Base-by-base conservation (phyloP, 2,329 filamentous ascomycete genomes). In the Fusarium haematococcum region DNA sequence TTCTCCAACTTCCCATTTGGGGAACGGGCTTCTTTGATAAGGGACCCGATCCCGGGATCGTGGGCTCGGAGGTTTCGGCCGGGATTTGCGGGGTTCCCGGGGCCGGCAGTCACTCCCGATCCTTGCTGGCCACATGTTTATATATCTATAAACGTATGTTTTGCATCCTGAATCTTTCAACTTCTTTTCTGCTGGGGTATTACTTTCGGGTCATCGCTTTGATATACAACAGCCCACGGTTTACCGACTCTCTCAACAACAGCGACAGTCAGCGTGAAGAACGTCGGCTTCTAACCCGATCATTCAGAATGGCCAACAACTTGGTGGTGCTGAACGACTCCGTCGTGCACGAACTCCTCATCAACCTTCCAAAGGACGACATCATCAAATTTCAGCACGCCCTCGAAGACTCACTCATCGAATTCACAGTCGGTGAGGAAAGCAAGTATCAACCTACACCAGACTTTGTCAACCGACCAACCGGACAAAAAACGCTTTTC, bases 401-500 rank as follows among this genome's bases (percentile, higher is more conserved):
- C 5, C 48, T 79, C 1, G 67, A 67, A 13, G 52, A 73, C 1
- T 65, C 75, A 16, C 63, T 79, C 3, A 14, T 69, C 4, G 43
- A 73, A 6, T 75, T 75, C 48, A 73, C 77, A 3, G 67, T 73
- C 4, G 67, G 56, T 7, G 52, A 59, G 1, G 77, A 79, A 41
- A 41, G 69, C 1, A 14, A 69, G 50, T 79, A 73, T n/a, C 78
- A 79, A 7, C 78, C 74, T 18, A 50, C 45, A 0, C 69, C 75
- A 6, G 67, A 72, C 9, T 69, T 75, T 5, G 66, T 78, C 33
- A 76, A 74, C n/a, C 64, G 77, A 2, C 76, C 77, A 1, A 67
- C 61, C 6, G 78, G 78, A 0, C 71, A 75, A 48, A 75, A 75
- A 20, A 75, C 70, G 6, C 78, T 79, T 1, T 79, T 79, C 43